Base-by-base conservation (phyloP, 352 stramenopile genomes). In the Phytopythium delawarense region DNA sequence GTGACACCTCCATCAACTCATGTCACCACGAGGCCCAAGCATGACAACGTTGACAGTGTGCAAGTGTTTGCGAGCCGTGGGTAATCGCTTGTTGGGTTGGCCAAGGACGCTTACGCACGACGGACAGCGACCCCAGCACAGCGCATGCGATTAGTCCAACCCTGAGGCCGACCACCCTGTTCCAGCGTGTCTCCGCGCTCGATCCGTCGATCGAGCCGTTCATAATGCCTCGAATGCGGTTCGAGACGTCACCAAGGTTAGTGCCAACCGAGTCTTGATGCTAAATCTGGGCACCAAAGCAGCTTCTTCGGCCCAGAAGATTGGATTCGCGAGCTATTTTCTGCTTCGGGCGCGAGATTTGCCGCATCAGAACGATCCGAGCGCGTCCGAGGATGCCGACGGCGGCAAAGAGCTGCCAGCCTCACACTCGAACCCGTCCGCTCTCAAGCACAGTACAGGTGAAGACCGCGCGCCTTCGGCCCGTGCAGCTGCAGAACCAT, bases 271-370 rank as follows among this genome's bases (percentile, higher is more conserved):
- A n/a, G 46, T 15, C 25, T 35, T 11, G 0, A 18, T 4, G 46
- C 21, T 53, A 53, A 35, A 53, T 53, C 32, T 35, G 46, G 23
- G 11, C 15, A 0, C 21, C 46, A 21, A 53, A n/a, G 46, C 21
- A 12, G 1, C n/a, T 51, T 51, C 45, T 11, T 28, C 21, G 21
- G 20, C 44, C 20, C 2, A 28, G n/a, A 23, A 51, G 45, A 51
- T 28, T 18, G 45, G 45, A 51, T 51, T 18, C 45, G 45, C 45
- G 46, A 7, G 23, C 48, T 54, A 54, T 54, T 54, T 49, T 54
- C 25, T 37, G 28, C 48, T 16, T 54, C 48, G 1, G 23, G 12
- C 13, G 21, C 1, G 0, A 34, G 45, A 30, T 32, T 9, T 30
- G 23, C 32, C 46, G 13, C 46, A 52, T 30, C 46, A 34, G 46